Evolutionary conservation across 306 rosid genomes (phyloP).

Genomic region (Sechiopsis laciniata): DNA sequence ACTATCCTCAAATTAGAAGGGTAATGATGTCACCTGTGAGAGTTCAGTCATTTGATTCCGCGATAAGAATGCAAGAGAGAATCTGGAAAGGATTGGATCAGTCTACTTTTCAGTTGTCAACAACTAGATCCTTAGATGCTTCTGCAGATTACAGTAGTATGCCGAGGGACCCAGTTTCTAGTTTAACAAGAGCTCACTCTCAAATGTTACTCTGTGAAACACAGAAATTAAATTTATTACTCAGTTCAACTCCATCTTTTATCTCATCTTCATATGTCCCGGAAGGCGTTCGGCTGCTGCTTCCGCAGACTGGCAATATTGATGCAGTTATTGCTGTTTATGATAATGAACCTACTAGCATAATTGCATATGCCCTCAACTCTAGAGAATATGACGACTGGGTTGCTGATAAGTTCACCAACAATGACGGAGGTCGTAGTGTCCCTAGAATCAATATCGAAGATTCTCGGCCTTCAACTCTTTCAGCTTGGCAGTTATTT

Average conservation of each 20-base stretch:
- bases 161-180: constrained; percentile 73
- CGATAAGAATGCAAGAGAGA: constrained; percentile 58
- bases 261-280: constrained; percentile 54
- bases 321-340: constrained; percentile 80
- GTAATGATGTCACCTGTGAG: constrained; percentile 44
- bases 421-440: constrained; percentile 44
- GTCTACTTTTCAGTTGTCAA: constrained; percentile 47
- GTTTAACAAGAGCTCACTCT: constrained; percentile 37
- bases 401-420: constrained; percentile 54
- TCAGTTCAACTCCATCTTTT: constrained; percentile 53
- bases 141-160: constrained; percentile 72
- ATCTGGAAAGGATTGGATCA: constrained; percentile 46
- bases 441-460: constrained; percentile 38
- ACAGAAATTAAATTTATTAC: constrained; percentile 52
- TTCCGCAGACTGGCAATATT: constrained; percentile 49
- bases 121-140: constrained; percentile 75
- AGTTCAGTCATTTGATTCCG: constrained; percentile 90
- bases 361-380: constrained; percentile 81
- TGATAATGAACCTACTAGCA: constrained; percentile 87
- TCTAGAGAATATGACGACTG: constrained; percentile 73
- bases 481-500: constrained; percentile 68
- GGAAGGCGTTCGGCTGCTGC: constrained; percentile 80
- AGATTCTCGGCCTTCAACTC: constrained; percentile 48
- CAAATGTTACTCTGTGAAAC: constrained; percentile 62
- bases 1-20: constrained; percentile 44